Base-by-base conservation (phyloP, 179 eudicot genomes). In the Spinacia oleracea region DNA sequence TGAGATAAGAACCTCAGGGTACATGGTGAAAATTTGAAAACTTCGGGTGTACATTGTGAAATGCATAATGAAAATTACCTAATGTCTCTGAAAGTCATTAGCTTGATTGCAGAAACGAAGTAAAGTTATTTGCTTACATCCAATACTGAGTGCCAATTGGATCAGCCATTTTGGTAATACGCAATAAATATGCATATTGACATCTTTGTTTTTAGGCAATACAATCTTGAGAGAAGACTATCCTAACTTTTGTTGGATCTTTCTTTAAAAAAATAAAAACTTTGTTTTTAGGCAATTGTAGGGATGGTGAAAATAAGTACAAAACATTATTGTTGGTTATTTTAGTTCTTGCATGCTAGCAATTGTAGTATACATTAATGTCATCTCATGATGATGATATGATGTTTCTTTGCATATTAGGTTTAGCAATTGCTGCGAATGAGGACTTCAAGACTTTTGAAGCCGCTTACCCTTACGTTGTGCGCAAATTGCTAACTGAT, bases 391-490 rank as follows among this genome's bases (percentile, higher is more conserved):
- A 75, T 45, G 23, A 32, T 42, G 21, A 65, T 31, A 64, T 46
- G 65, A 15, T 55, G 42, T 42, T 46, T 75, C 8, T 83, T 62
- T 45, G 31, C 76, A 59, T 80, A 59, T 60, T 87, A 96, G 99
- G 99, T 72, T 78, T 96, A 83, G 99, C 99, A 27, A 74, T 96
- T 73, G 97, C 96, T 83, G 96, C 87, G 9, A 96, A 96, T 87
- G 89, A 93, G 68, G 87, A 81, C 62, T 96, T 96, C 78, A 93
- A 86, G 85, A 93, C 99, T 64, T 96, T 96, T 83, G 98, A 96
- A 84, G 96, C 97, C 87, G 98, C 99, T 78, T 91, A 89, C 83
- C 99, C 97, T 0, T 93, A 88, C 81, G 98, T 96, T 84, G 94
- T 96, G 72, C 94, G 88, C 45, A 96, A 96, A 81, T 91, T 96